Evolutionary conservation across 2,329 filamentous ascomycete species (phyloP).

Genomic region (Fusarium marasasianum): DNA sequence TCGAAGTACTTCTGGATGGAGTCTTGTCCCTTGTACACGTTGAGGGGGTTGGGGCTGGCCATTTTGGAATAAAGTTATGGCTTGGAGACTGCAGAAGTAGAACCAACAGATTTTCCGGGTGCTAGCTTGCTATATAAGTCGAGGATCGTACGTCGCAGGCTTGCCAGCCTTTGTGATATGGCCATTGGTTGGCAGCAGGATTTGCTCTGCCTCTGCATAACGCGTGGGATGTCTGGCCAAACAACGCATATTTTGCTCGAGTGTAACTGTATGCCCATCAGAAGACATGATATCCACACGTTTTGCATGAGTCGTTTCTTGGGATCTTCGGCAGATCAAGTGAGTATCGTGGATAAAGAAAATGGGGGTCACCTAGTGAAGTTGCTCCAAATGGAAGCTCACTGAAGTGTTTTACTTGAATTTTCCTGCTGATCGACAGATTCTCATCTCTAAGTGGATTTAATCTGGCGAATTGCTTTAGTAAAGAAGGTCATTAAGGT

Average conservation of each 20-base stretch:
- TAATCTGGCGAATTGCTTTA: accelerated
- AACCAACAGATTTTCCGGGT: background rate
- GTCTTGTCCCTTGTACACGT: constrained; percentile 67
- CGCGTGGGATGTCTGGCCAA: constrained; percentile 5
- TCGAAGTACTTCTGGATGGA: constrained; percentile 68
- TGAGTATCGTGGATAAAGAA: background rate
- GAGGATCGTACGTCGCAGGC: background rate
- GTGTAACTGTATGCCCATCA: background rate
- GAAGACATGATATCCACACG: background rate
- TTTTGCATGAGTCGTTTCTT: background rate
- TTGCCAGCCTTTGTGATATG: background rate
- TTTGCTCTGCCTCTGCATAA: constrained; percentile 3
- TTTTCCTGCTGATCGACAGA: background rate
- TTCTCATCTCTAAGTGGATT: background rate
- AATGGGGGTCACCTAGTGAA: background rate
- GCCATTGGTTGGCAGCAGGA: background rate
- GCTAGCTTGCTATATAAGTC: background rate
- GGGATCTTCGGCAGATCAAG: constrained; percentile 1
- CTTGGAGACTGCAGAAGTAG: background rate
- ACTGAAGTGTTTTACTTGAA: background rate
- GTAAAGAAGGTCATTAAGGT: background rate
- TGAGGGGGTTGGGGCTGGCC: constrained; percentile 49
- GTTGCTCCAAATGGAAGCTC: background rate
- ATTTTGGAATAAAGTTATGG: constrained; percentile 25
- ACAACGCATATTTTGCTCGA: background rate